Evolutionary conservation across 176 grass and related monocot genomes (phyloP), one percentile per base, ranked within the genome.

Genomic region (Oryza brachyantha): DNA sequence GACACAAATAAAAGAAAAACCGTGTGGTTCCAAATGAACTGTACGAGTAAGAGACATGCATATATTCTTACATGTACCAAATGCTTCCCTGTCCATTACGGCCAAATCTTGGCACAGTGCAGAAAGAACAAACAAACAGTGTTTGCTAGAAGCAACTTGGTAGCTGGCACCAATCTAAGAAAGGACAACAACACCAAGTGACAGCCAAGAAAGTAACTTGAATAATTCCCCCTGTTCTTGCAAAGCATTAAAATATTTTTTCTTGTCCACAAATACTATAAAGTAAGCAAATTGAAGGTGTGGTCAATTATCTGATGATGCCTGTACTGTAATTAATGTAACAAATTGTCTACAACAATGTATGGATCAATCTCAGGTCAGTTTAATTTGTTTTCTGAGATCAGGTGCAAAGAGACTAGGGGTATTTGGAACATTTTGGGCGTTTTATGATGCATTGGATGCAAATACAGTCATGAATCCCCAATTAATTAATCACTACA

Each of bases 111-210:
- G 57, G 31, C 48, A 61, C 67, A 66, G 66, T 38, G 36, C 57
- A 59, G 36, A 82, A 83, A 43, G 59, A 82, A 87, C 59, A 83
- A 78, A 83, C 26, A 72, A 38, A 25, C 45, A 46, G 43, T 37
- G 52, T 57, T 57, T 57, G 66, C 79, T 52, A 12, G 17, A n/a
- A 52, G 48, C 48, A 52, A 52, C 48, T 66, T 46, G 73, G 66
- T 37, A 42, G 52, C 50, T 78, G 86, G 75, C 61, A 60, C 24
- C 61, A 68, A 72, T 24, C 13, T 57, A 24, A 83, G 74, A 39
- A 79, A 83, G 22, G 68, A 66, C 85, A 87, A 82, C 34, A 27
- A 74, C 75, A 83, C 75, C 31, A 75, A 50, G 50, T 19, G 70
- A 75, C 76, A 88, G 13, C 70, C 54, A 88, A 64, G 54, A 84